A percentile compares a stretch with the other conserved stretches of the same genome.
Evolutionary conservation across 208 protist genomes (phyloP).

Genomic region (Acanthamoeba healyi): DNA sequence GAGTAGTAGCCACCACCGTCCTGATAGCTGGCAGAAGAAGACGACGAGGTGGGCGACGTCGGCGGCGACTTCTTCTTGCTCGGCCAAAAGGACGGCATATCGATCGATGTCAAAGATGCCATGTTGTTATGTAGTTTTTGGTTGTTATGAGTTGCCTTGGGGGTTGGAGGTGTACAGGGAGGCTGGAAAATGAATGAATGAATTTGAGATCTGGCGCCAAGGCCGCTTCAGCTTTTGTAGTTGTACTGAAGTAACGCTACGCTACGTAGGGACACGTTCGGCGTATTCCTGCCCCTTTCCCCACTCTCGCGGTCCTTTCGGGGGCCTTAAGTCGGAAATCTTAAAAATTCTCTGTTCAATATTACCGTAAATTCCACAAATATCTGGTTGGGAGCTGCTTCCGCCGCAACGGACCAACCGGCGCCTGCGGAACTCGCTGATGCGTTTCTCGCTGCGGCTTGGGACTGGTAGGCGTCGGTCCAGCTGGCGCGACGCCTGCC

Average conservation of each 20-base stretch:
- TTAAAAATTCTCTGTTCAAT: neutral
- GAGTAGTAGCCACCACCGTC: neutral
- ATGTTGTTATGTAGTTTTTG: neutral
- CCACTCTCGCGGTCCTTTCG: neutral
- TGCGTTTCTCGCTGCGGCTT: neutral
- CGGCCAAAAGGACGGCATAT: neutral
- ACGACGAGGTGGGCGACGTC: neutral
- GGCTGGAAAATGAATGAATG: neutral
- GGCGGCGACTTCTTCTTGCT: conserved; percentile 9
- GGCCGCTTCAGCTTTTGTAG: too few species aligned
- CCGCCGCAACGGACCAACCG: neutral
- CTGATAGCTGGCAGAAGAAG: too few species aligned
- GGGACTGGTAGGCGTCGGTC: too few species aligned
- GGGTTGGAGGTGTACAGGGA: neutral
- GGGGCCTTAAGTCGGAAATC: neutral
- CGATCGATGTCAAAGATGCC: neutral
- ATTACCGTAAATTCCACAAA: neutral
- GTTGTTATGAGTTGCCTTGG: neutral
- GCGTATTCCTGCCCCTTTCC: neutral
- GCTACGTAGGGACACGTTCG: neutral
- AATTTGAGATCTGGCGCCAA: too few species aligned
- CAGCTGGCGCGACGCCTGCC: too few species aligned
- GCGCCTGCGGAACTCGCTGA: neutral
- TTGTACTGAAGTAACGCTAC: too few species aligned
- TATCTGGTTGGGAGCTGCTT: neutral